These are phyloP conservation scores for Penicillium verhagenii DNA, from an alignment of 495 filamentous ascomycete genomes.

Conservation along the genomic window DNA sequence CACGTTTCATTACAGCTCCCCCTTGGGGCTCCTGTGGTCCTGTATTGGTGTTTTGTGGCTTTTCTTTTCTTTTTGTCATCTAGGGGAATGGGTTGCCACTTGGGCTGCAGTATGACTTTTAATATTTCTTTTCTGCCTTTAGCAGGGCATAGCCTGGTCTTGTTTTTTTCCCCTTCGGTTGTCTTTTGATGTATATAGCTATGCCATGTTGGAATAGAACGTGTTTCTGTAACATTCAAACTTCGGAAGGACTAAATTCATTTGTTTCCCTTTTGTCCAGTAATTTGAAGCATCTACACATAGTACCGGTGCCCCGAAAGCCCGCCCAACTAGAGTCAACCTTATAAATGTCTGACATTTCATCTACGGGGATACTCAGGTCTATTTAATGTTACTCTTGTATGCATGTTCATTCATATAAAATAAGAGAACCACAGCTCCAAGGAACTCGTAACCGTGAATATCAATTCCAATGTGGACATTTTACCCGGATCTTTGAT, in stretches of 20 bases:
- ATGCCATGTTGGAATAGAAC: slow-evolving; percentile 28
- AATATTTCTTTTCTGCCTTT: slow-evolving; percentile 7
- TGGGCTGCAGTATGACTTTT: slow-evolving; percentile 21
- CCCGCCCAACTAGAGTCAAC: no score
- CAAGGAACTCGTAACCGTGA: no score
- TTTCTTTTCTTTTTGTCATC: slow-evolving; percentile 16
- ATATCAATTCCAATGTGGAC: no score
- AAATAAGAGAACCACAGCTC: no score
- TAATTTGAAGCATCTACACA: no score
- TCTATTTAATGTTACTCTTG: no score
- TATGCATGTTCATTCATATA: no score
- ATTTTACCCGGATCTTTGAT: slow-evolving; percentile 23
- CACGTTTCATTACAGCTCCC: slow-evolving; percentile 35
- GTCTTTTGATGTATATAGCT: slow-evolving; percentile 29
- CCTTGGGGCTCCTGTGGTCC: slow-evolving; percentile 15
- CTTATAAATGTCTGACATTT: no score
- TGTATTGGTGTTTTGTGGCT: slow-evolving; percentile 30
- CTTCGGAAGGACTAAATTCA: no score
- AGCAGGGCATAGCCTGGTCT: slow-evolving; percentile 25
- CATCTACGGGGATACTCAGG: no score
- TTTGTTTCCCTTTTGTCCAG: no score
- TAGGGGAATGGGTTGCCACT: slow-evolving; percentile 11
- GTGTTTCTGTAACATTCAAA: slow-evolving; percentile 7
- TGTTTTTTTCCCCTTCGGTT: slow-evolving; percentile 6
- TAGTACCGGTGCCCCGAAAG: no score